These are phyloP conservation scores for Myrica gale DNA, from an alignment of 306 rosid genomes.

Conservation along the genomic window DNA sequence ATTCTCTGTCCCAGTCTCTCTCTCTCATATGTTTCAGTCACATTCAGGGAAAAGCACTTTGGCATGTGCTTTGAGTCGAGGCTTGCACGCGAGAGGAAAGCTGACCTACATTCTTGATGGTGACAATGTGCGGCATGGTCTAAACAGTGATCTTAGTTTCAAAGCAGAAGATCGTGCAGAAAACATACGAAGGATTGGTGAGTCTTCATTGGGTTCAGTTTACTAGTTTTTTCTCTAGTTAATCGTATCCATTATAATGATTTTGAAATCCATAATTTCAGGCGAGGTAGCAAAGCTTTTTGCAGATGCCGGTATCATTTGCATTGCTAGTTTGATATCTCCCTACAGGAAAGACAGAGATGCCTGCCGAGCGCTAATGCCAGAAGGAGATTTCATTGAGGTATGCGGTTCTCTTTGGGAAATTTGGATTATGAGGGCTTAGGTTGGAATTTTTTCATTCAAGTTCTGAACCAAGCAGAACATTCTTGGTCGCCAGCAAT, in stretches of 20 bases:
- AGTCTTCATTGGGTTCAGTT: conserved; percentile 17
- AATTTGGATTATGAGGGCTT: conserved; percentile 12
- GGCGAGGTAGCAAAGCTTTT: conserved; percentile 97
- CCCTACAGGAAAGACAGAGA: conserved; percentile 88
- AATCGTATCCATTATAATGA: conserved; percentile 1
- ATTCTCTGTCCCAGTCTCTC: conserved; percentile 6
- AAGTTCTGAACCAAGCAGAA: conserved; percentile 24
- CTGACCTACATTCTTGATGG: conserved; percentile 88
- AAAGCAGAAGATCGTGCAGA: conserved; percentile 87
- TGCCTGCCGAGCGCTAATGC: conserved; percentile 78
- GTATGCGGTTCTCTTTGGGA: conserved; percentile 36
- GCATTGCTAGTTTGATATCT: conserved; percentile 90
- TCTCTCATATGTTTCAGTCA: conserved; percentile 30
- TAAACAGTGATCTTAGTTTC: conserved; percentile 85
- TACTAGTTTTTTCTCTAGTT: background rate
- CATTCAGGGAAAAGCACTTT: conserved; percentile 85
- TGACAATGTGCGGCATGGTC: conserved; percentile 94
- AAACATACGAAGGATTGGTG: conserved; percentile 89
- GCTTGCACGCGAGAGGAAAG: conserved; percentile 75
- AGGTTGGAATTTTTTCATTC: conserved; percentile 19
- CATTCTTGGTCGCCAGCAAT: conserved; percentile 19
- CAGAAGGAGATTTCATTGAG: conserved; percentile 89
- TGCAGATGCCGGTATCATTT: conserved; percentile 95
- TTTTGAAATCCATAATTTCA: conserved; percentile 29
- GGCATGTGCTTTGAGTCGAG: conserved; percentile 87